Evolutionary conservation across 2,329 filamentous ascomycete species (phyloP), one percentile per base, ranked within the genome.

Genomic region (Colletotrichum sojae): DNA sequence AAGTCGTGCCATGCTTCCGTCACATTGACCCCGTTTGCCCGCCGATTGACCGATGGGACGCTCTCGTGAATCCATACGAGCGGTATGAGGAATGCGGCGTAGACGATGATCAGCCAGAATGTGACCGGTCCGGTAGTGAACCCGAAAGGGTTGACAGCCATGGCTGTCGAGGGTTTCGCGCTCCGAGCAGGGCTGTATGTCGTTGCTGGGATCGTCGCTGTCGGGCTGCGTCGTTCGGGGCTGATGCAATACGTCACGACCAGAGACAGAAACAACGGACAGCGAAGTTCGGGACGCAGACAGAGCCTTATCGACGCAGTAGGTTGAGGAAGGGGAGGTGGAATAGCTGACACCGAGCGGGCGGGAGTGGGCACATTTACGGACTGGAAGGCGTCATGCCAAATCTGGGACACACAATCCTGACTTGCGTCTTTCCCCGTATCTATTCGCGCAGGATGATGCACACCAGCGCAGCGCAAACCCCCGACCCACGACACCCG

Each of bases 1-100:
- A 99, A 85, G 77, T 98, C 95, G 13, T 85, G 81, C 95, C 95
- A 98, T 45, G 95, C 94, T 80, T 97, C 90, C 2, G 91, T 92
- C 61, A 98, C 82, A 75, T 97, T 94, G 75, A 97, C 83, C 18
- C 94, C 94, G 45, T 88, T 87, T 6, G 82, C 82, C 10, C 81
- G 83, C 46, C 86, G 83, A 45, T 84, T 83, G 0, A 90, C 86
- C 20, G 87, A 77, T 5, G 95, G 93, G 9, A 97, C 91, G 31
- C 88, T 88, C 80, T 94, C 91, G 77, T 97, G 93, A 71, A 94
- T 85, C 74, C 91, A 84, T 65, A 96, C 82, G 61, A 95, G 85
- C 67, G 90, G 90, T 49, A 93, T 88, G 75, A 94, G 83, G 55
- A 98, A 82, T 63, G 92, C 92, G 65, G 96, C 84, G 81, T 98